Evolutionary conservation across 805 yeast species (phyloP), one percentile per base, ranked within the genome.

Genomic region (Yamadazyma paraphyllophila): DNA sequence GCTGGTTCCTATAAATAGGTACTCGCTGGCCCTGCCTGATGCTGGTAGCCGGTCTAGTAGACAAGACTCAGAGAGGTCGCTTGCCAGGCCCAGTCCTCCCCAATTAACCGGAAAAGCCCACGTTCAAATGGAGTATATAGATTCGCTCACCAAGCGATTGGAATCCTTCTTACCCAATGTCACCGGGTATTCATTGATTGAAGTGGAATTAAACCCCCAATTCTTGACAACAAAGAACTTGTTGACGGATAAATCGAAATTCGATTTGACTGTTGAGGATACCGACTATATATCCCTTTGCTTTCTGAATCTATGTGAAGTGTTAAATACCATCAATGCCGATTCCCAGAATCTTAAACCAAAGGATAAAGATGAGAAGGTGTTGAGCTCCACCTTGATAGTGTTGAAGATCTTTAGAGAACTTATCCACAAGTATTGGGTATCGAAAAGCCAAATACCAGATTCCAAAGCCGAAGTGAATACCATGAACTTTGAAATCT

Each of bases 171-270:
- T 71, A 17, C 76, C 76, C 13, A 62, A 57, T 51, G 54, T 69
- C 25, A 65, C 74, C 1, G 74, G 75, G n/a, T 60, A 62, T 47
- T 52, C 67, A 3, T 47, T 67, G 9, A 62, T 63, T 9, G 76
- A 71, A 45, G 71, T 71, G 7, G 75, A 71, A 54, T 55, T 69
- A 36, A 66, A 70, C 45, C 67, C 72, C 2, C 76, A 70, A 48
- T 71, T 62, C 46, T 46, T 63, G 15, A 51, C 57, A 20, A 63
- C 74, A 15, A 62, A 61, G 20, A 52, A 59, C 27, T 58, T 69
- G 34, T 54, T 71, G 20, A 36, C 64, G 12, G 51, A 52, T 25
- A 56, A 53, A 41, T 11, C 39, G n/a, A 27, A 36, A 20, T 36
- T 42, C 33, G 17, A 14, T n/a, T 30, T 35, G 25, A 57, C 44